A percentile compares a stretch with the other conserved stretches of the same genome.
Evolutionary conservation across 1,284 basidiomycete genomes (phyloP).

Genomic region (Melampsora larici-populina): DNA sequence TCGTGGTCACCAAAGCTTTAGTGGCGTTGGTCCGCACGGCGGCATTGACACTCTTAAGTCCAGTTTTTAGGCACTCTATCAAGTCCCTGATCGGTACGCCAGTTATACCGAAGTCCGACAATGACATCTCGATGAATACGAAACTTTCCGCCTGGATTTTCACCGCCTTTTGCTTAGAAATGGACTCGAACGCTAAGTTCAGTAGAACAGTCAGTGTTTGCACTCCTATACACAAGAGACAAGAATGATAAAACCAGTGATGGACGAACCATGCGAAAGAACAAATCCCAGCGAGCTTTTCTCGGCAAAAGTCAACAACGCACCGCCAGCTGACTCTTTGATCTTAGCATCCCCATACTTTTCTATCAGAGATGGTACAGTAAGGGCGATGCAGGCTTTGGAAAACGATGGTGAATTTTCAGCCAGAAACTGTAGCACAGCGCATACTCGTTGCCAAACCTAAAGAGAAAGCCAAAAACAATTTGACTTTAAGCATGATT

Average conservation of each 20-base stretch:
- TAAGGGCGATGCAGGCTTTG: constrained; percentile 76
- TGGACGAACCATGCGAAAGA: constrained; percentile 70
- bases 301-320: constrained; percentile 76
- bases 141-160: constrained; percentile 93
- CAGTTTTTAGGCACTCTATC: constrained; percentile 84
- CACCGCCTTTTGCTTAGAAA: constrained; percentile 91
- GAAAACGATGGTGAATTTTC: constrained; percentile 78
- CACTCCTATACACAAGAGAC: background rate
- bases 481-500: background rate
- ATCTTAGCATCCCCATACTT: constrained; percentile 96
- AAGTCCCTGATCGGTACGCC: constrained; percentile 78
- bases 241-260: constrained; percentile 47
- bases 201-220: background rate
- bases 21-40: constrained; percentile 92
- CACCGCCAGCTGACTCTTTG: constrained; percentile 94
- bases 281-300: constrained; percentile 93
- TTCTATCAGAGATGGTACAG: constrained; percentile 80
- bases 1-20: constrained; percentile 84
- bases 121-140: constrained; percentile 78
- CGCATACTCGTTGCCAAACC: constrained; percentile 84
- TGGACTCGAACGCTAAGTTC: constrained; percentile 74
- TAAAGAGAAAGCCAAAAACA: constrained; percentile 52
- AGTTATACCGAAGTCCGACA: constrained; percentile 88
- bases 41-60: constrained; percentile 89
- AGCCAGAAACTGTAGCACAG: constrained; percentile 69